Evolutionary conservation across 805 yeast genomes (phyloP).

Genomic region (Ogataea zsoltii): DNA sequence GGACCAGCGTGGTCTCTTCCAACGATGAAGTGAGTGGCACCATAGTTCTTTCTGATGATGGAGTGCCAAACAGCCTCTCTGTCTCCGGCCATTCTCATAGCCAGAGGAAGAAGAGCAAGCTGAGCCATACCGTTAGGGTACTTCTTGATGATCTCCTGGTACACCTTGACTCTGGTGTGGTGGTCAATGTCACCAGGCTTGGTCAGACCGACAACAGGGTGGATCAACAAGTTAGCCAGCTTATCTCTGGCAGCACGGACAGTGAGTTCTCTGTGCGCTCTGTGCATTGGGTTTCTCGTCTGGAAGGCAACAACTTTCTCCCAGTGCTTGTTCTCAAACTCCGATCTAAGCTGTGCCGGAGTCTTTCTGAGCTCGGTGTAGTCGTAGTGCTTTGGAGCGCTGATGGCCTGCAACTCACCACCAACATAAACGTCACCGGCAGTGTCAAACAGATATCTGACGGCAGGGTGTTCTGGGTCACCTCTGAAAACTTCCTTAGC

Average conservation of each 20-base stretch:
- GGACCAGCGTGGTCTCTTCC: conserved; percentile 99
- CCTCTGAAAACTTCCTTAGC: conserved; percentile 91
- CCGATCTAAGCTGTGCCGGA: conserved; percentile 86
- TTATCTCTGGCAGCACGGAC: conserved; percentile 95
- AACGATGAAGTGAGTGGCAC: conserved; percentile 95
- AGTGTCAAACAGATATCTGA: conserved; percentile 64
- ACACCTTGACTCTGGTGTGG: conserved; percentile 94
- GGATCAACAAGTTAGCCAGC: conserved; percentile 84
- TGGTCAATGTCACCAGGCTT: conserved; percentile 98
- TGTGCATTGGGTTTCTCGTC: conserved; percentile 98
- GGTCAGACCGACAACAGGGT: conserved; percentile 95
- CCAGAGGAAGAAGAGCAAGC: conserved; percentile 83
- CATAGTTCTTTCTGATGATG: conserved; percentile 91
- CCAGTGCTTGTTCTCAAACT: conserved; percentile 83
- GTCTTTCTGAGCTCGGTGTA: conserved; percentile 85
- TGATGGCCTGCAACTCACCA: conserved; percentile 82
- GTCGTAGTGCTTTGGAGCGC: conserved; percentile 85
- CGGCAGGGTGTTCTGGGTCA: conserved; percentile 96
- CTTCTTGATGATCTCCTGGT: conserved; percentile 86
- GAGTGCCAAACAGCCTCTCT: conserved; percentile 99
- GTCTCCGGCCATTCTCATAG: conserved; percentile 99
- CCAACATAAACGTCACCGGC: conserved; percentile 89
- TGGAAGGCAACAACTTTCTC: conserved; percentile 92
- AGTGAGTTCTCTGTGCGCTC: conserved; percentile 95
- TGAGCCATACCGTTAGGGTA: conserved; percentile 95